Base-by-base conservation (phyloP, 2,329 filamentous ascomycete genomes). In the Fusarium poae region DNA sequence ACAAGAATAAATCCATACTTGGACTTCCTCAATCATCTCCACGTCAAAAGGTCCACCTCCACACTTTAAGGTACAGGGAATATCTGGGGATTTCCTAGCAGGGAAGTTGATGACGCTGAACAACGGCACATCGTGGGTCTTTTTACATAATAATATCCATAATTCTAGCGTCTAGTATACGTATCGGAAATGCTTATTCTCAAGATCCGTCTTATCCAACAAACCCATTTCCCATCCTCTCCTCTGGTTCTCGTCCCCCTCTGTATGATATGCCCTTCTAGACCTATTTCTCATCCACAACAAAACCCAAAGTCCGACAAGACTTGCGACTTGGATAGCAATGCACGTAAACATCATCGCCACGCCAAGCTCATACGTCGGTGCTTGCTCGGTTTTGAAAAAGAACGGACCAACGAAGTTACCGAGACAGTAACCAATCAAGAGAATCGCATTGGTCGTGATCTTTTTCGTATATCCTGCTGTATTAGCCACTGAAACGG, bases 371-470 rank as follows among this genome's bases (percentile, higher is more conserved):
- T 39, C 42, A 12, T 71, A 71, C 5, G 54, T 43, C 2, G 68
- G 68, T 0, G 57, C 68, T 11, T 71, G 68, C 0, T 56, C 56
- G 0, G 77, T 55, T 30, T 76, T 74, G 32, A 82, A 83, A 23
- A 81, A 81, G 50, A 80, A 75, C 0, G 81, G 81, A 0, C 75
- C 80, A 6, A 82, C 76, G 49, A 83, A 80, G 49, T 82, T 83
- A 2, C 77, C 77, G 0, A 72, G 44, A 30, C 76, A 77, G 46
- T 77, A 87, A 0, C 82, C 82, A 7, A 85, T 77, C 43, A 85
- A 81, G 1, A 84, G 76, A 15, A 83, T 75, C 2, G 84, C 75
- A 21, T 84, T 84, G 3, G 78, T 74, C 0, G 83, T 84, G 0
- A 76, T 76, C 49, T 83, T 79, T 44, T 81, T 81, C 0, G 79